Percentiles rank a stretch among this genome's conserved stretches.
Evolutionary conservation across 2,329 filamentous ascomycete genomes (phyloP).

Genomic region (Penicillium sp.): DNA sequence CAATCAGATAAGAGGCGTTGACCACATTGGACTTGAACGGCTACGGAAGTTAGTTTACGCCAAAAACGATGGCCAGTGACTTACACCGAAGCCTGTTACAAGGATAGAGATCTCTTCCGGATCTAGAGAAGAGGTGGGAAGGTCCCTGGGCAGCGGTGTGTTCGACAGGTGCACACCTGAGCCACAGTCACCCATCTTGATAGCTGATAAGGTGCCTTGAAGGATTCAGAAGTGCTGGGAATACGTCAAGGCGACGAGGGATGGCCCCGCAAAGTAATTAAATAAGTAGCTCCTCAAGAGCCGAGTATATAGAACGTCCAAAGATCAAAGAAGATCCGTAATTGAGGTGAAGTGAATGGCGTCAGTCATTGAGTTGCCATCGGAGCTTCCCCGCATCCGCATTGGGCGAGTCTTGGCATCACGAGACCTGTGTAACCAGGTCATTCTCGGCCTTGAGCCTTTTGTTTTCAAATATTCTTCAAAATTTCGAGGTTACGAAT

Average conservation of each 20-base stretch:
- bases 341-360: slow-evolving; percentile 3
- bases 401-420: slow-evolving; percentile 24
- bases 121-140: slow-evolving; percentile 22
- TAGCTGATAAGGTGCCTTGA: not conserved
- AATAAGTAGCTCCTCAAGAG: not conserved
- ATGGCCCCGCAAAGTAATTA: not conserved
- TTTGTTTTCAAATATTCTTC: not conserved
- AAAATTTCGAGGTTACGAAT: not conserved
- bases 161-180: slow-evolving; percentile 20
- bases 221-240: slow-evolving; percentile 15
- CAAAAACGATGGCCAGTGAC: not conserved
- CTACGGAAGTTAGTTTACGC: slow-evolving; percentile 49
- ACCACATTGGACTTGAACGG: slow-evolving; percentile 75
- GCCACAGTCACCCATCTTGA: slow-evolving; percentile 41
- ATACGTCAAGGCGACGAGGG: not conserved
- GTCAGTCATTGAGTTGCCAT: not conserved
- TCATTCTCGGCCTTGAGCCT: no score
- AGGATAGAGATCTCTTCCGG: slow-evolving; percentile 40
- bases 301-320: slow-evolving; percentile 4
- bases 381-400: slow-evolving; percentile 21
- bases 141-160: slow-evolving; percentile 22
- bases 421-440: slow-evolving; percentile 18
- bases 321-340: slow-evolving; percentile 9
- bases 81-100: slow-evolving; percentile 41
- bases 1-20: slow-evolving; percentile 84